Evolutionary conservation across 2,329 filamentous ascomycete genomes (phyloP).

Genomic region (Scolecobasidium constrictum): DNA sequence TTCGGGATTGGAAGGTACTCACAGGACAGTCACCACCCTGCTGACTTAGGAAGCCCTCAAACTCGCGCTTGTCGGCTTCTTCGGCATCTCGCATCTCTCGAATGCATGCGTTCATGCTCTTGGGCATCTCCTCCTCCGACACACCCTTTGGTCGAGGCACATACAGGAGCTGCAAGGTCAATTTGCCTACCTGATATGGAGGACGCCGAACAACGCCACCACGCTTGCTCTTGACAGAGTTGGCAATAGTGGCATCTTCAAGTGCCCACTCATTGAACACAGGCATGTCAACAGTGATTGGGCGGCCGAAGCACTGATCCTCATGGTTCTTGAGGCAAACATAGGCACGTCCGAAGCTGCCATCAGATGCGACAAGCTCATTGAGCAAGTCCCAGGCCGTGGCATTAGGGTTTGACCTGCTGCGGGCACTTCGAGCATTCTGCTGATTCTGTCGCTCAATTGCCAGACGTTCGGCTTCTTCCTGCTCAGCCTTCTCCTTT

Average conservation of each 20-base stretch:
- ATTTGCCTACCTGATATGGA: slow-evolving; percentile 92
- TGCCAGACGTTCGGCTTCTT: slow-evolving; percentile 14
- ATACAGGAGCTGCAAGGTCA: slow-evolving; percentile 88
- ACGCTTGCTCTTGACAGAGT: slow-evolving; percentile 88
- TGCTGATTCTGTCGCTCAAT: slow-evolving; percentile 13
- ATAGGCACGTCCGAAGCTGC: slow-evolving; percentile 89
- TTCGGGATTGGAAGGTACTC: slow-evolving; percentile 34
- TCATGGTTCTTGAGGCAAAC: slow-evolving; percentile 92
- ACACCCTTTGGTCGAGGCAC: slow-evolving; percentile 83
- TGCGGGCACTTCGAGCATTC: slow-evolving; percentile 21
- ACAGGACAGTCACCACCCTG: slow-evolving; percentile 96
- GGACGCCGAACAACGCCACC: slow-evolving; percentile 67
- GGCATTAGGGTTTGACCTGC: slow-evolving; percentile 31
- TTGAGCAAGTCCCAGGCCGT: slow-evolving; percentile 81
- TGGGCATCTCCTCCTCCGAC: slow-evolving; percentile 93
- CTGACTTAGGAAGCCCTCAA: slow-evolving; percentile 85
- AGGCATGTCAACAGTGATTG: slow-evolving; percentile 76
- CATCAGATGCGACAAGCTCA: slow-evolving; percentile 78
- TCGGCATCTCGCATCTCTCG: slow-evolving; percentile 88
- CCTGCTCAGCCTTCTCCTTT: slow-evolving; percentile 27
- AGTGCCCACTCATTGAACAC: slow-evolving; percentile 99
- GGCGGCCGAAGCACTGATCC: slow-evolving; percentile 74
- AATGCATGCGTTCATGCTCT: slow-evolving; percentile 97
- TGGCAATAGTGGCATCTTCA: slow-evolving; percentile 60
- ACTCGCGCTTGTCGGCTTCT: slow-evolving; percentile 63